Evolutionary conservation across 1,284 basidiomycete genomes (phyloP), one percentile per base, ranked within the genome.

Genomic region (Cutaneotrichosporon cyanovorans): DNA sequence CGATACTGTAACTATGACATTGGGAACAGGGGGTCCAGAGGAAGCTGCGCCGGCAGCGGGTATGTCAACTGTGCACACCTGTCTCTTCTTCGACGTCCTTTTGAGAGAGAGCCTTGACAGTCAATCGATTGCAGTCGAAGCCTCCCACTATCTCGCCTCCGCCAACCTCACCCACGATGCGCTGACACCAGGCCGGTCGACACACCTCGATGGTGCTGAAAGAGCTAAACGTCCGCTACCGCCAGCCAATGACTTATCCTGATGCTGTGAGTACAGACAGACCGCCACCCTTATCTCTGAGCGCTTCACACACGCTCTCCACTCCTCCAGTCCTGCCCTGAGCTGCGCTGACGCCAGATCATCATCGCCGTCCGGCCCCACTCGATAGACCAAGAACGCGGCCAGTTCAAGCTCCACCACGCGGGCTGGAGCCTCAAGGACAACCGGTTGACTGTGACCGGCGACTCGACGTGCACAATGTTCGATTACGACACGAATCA

Each of bases 191-290:
- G 63, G 40, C 37, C 32, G 64, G 65, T 1, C 50, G 56, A 42
- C 58, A 60, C 10, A 66, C 56, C 3, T 62, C 65, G 18, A 51
- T 65, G 34, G 66, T 69, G 46, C 48, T 69, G 25, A 66, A 65
- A 40, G 57, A 59, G 23, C 28, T 48, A 7, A 40, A 42, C n/a
- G 40, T 58, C n/a, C 50, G 48, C 3, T 58, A 56, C 32, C 58
- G 62, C 36, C 65, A 63, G 45, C 69, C 69, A 0, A 57, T 68
- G 6, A 69, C 62, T 3, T 72, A 64, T 44, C 69, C 69, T 7
- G 68, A 72, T 46, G 58, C 62, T 0, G 69, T 69, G 44, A 50
- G 63, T 52, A 4, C 12, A 22, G n/a, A n/a, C n/a, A n/a, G n/a
- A n/a, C n/a, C n/a, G n/a, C n/a, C n/a, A n/a, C n/a, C n/a, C 31